Conservation (phyloP, 495 filamentous ascomycete genomes). For the Bacidia gigantensis region DNA sequence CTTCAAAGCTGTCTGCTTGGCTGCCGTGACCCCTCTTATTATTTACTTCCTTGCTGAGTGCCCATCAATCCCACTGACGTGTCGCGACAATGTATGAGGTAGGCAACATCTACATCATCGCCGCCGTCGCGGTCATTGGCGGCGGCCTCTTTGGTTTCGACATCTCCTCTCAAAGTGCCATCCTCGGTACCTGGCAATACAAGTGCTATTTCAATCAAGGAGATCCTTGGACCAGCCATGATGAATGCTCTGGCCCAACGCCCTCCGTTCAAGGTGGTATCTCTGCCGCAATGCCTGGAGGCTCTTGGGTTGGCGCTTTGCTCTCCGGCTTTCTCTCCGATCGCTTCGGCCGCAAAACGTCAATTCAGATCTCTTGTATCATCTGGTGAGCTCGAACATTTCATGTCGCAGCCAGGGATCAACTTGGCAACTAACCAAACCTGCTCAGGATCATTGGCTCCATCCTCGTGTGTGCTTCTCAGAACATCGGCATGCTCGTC, state of each 20-base stretch:
- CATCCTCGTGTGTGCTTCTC: conserved; percentile 53
- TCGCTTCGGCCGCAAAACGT: conserved; percentile 49
- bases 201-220: conserved; percentile 21
- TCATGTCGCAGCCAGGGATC: conserved; percentile 26
- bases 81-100: conserved; percentile 20
- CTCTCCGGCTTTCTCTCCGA: conserved; percentile 53
- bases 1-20: not conserved
- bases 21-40: too few species aligned
- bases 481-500: conserved; percentile 54
- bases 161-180: conserved; percentile 17
- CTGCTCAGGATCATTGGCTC: conserved; percentile 44
- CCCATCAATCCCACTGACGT: too few species aligned
- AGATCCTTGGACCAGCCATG: conserved; percentile 19
- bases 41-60: too few species aligned
- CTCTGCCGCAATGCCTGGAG: conserved; percentile 59
- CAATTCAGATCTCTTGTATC: conserved; percentile 53
- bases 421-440: conserved; percentile 30
- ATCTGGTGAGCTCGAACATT: conserved; percentile 36
- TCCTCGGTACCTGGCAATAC: conserved; percentile 17
- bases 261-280: conserved; percentile 42
- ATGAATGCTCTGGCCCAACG: conserved; percentile 57
- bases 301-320: conserved; percentile 60
- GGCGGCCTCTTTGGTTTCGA: conserved; percentile 52
- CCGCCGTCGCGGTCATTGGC: conserved; percentile 62
- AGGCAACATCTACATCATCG: conserved; percentile 61